These are phyloP conservation scores for Fusarium globosum DNA, from an alignment of 2,329 filamentous ascomycete genomes.

Conservation along the genomic window DNA sequence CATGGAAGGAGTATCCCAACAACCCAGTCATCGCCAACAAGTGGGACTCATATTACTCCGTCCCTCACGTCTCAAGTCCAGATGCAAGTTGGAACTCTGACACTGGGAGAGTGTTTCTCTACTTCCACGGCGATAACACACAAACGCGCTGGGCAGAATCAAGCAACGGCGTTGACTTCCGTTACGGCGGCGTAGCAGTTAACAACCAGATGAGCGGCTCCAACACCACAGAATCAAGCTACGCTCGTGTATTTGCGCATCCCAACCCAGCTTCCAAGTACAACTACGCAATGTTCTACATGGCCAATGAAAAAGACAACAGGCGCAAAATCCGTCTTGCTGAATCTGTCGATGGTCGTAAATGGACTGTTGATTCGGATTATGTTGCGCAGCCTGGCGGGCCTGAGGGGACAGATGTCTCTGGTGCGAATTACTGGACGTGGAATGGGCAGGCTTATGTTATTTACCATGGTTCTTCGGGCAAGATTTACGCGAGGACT, in stretches of 20 bases:
- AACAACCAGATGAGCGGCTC: slow-evolving; percentile 39
- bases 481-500: slow-evolving; percentile 20
- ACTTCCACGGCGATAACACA: slow-evolving; percentile 26
- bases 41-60: slow-evolving; percentile 20
- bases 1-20: slow-evolving; percentile 15
- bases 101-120: slow-evolving; percentile 8
- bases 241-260: slow-evolving; percentile 42
- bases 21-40: slow-evolving; percentile 23
- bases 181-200: slow-evolving; percentile 32
- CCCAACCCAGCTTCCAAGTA: slow-evolving; percentile 35
- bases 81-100: slow-evolving; percentile 21
- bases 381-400: slow-evolving; percentile 10
- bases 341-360: slow-evolving; percentile 37
- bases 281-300: slow-evolving; percentile 44
- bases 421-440: slow-evolving; percentile 22
- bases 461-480: slow-evolving; percentile 18
- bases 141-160: slow-evolving; percentile 26
- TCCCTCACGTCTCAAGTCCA: slow-evolving; percentile 30
- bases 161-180: slow-evolving; percentile 11
- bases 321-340: slow-evolving; percentile 41
- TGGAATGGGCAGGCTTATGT: slow-evolving; percentile 22
- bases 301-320: slow-evolving; percentile 42
- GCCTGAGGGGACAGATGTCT: slow-evolving; percentile 10
- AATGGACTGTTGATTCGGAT: slow-evolving; percentile 29
- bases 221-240: slow-evolving; percentile 41